phyloP scores from a whole-genome alignment of 2,329 filamentous ascomycete genomes.

The Ophiostoma sp. region DNA sequence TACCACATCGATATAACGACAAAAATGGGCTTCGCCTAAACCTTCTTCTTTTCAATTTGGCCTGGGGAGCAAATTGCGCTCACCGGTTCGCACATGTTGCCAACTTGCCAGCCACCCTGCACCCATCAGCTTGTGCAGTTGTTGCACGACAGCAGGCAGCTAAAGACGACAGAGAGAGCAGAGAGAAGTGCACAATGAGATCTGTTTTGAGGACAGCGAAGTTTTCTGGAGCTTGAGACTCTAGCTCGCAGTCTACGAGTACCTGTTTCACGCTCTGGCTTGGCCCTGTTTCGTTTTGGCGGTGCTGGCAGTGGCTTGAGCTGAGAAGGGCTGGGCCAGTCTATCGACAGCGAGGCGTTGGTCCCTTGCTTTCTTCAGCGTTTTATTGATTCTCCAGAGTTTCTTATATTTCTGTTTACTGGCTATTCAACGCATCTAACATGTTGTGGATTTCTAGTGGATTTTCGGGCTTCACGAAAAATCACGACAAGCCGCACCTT shows the following conservation, averaged over 20 bases:
- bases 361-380: background rate
- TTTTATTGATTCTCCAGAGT: background rate
- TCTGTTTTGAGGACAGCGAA: background rate
- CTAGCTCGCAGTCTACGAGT: background rate
- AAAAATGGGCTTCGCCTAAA: background rate
- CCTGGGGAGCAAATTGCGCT: background rate
- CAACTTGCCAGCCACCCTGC: background rate
- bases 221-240: background rate
- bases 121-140: background rate
- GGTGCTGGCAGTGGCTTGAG: background rate
- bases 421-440: background rate
- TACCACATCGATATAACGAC: background rate
- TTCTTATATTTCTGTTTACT: background rate
- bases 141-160: background rate
- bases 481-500: background rate
- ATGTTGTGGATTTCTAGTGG: background rate
- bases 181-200: background rate
- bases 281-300: constrained; percentile 8
- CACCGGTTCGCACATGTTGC: background rate
- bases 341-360: background rate
- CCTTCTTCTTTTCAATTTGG: background rate
- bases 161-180: background rate
- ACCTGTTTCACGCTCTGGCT: constrained; percentile 16
- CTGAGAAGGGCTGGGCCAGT: background rate
- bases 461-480: background rate